phyloP scores from a whole-genome alignment of 305 asterid genomes.

The Fraxinus ornus region DNA sequence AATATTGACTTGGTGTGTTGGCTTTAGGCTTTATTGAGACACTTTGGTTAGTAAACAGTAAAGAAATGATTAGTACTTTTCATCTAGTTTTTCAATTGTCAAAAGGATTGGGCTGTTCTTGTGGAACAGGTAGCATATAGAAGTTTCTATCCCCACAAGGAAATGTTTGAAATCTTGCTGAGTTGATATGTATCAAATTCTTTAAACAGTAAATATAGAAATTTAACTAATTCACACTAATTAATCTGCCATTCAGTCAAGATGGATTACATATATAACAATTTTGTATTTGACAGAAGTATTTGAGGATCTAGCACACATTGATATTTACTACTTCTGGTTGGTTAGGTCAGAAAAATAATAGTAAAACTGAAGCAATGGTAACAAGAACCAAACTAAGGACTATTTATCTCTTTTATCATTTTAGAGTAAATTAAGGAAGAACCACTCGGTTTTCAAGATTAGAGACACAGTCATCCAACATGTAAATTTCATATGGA shows the following conservation, averaged over 20 bases:
- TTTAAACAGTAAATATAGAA: constrained; percentile 5
- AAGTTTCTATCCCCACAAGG: constrained; percentile 13
- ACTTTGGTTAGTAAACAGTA: constrained; percentile 28
- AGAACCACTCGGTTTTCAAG: not conserved
- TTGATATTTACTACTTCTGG: not conserved
- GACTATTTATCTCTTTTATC: not conserved
- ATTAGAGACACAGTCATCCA: not conserved
- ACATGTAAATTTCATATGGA: not conserved
- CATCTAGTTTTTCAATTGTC: constrained; percentile 25
- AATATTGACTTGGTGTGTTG: constrained; percentile 42
- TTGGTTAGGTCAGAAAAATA: not conserved
- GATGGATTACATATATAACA: constrained; percentile 8
- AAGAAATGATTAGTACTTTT: constrained; percentile 5
- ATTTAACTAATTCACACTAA: constrained; percentile 15
- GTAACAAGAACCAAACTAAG: not conserved
- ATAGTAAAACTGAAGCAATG: not conserved
- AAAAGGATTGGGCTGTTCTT: constrained; percentile 21
- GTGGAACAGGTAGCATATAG: not conserved
- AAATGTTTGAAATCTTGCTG: constrained; percentile 8
- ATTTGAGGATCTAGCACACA: not conserved
- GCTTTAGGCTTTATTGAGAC: constrained; percentile 43
- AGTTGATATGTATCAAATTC: constrained; percentile 22
- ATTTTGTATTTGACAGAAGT: not conserved
- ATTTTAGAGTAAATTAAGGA: not conserved
- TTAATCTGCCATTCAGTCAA: not conserved